Evolutionary conservation across 305 asterid species (phyloP).

Genomic region (Fraxinus xanthoxyloides): DNA sequence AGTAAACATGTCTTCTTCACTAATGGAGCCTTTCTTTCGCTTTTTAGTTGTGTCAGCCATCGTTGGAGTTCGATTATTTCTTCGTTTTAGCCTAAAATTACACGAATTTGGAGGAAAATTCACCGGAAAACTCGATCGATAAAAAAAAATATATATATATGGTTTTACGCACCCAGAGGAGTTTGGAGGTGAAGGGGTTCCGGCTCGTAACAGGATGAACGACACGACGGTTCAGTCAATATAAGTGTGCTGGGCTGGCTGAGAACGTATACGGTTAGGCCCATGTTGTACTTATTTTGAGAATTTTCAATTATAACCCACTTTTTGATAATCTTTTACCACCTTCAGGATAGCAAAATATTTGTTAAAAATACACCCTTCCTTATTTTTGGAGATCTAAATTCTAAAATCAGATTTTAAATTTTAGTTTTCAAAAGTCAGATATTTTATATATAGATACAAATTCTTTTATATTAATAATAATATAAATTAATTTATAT

Average conservation of each 20-base stretch:
- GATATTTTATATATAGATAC: too few relatives aligned
- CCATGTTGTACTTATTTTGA: not conserved
- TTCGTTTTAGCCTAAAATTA: not conserved
- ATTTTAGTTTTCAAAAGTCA: too few relatives aligned
- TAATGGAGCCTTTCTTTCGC: slow-evolving; percentile 47
- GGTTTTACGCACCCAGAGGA: not conserved
- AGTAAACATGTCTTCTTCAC: slow-evolving; percentile 47
- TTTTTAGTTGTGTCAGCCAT: slow-evolving; percentile 60
- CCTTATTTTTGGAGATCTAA: too few relatives aligned
- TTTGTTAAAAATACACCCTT: too few relatives aligned
- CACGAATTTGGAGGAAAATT: not conserved
- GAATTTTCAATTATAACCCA: not conserved
- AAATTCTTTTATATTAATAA: too few relatives aligned
- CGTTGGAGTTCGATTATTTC: slow-evolving; percentile 6
- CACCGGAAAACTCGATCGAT: not conserved
- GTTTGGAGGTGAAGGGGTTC: not conserved
- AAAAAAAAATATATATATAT: not conserved
- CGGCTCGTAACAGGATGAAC: slow-evolving; percentile 19
- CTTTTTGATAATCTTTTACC: not conserved
- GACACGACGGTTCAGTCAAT: slow-evolving; percentile 1
- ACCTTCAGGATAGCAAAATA: not conserved
- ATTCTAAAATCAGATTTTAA: too few relatives aligned
- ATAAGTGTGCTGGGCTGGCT: not conserved
- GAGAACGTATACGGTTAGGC: not conserved
- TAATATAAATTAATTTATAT: too few relatives aligned